Conservation (phyloP, 352 stramenopile genomes). For the Phytophthora quininea region DNA sequence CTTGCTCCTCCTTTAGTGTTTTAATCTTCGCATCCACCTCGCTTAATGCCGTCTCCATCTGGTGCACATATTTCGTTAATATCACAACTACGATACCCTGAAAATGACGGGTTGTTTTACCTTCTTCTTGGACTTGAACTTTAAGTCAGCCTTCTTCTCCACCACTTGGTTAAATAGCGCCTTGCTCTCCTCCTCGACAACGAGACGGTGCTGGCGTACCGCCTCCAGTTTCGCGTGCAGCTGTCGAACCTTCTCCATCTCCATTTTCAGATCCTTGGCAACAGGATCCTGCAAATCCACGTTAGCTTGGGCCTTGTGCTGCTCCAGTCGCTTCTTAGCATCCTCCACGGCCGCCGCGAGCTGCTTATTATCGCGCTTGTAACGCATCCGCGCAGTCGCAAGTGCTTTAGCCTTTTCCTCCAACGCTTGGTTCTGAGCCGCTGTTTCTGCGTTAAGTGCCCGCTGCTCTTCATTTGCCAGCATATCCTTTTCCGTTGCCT, state of each 20-base stretch:
- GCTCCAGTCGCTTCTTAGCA: constrained; percentile 81
- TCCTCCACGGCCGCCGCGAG: constrained; percentile 77
- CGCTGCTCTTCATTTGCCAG: constrained; percentile 88
- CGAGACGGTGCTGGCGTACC: constrained; percentile 84
- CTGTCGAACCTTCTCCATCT: constrained; percentile 87
- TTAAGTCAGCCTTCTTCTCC: constrained; percentile 89
- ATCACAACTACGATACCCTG: not conserved
- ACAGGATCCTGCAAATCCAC: constrained; percentile 77
- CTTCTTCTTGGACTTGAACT: constrained; percentile 91
- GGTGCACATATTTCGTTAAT: constrained; percentile 10
- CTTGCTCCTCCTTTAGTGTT: constrained; percentile 83
- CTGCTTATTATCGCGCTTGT: constrained; percentile 89
- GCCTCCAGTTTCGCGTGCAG: constrained; percentile 86
- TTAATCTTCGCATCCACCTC: constrained; percentile 85
- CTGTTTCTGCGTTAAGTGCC: constrained; percentile 83
- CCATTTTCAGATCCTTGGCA: constrained; percentile 80
- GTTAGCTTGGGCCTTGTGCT: constrained; percentile 81
- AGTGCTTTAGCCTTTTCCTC: constrained; percentile 90
- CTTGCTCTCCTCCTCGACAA: constrained; percentile 89
- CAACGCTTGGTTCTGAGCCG: constrained; percentile 81
- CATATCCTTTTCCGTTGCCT: constrained; percentile 91
- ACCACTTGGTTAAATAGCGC: constrained; percentile 90
- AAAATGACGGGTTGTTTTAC: constrained; percentile 22
- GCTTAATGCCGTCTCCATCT: constrained; percentile 83
- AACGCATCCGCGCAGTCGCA: constrained; percentile 86